A percentile compares a stretch with the other conserved stretches of the same genome.
Conservation (phyloP, 371 early-diverging fungal species). For the Syncephalastrum monosporum region DNA sequence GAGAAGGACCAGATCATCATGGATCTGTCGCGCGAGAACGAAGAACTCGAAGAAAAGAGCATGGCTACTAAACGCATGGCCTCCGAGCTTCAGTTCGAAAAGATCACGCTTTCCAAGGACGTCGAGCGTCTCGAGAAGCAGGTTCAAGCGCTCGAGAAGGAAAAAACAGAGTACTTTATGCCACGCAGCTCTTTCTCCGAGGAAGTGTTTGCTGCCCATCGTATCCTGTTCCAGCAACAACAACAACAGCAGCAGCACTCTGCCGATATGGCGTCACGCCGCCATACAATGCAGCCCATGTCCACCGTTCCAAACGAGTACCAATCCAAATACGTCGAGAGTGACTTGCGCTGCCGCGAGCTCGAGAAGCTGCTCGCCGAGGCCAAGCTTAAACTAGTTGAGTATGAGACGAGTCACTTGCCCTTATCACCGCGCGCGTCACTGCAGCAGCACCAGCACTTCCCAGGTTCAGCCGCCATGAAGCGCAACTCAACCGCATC, state of each 20-base stretch:
- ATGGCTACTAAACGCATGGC: slow-evolving; percentile 35
- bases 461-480: slow-evolving; percentile 24
- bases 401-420: slow-evolving; percentile 22
- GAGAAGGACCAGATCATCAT: slow-evolving; percentile 36
- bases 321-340: slow-evolving; percentile 43
- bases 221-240: slow-evolving; percentile 25
- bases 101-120: slow-evolving; percentile 28
- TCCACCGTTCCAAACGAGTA: slow-evolving; percentile 15
- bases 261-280: slow-evolving; percentile 1
- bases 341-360: slow-evolving; percentile 49
- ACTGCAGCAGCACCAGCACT: slow-evolving; percentile 20
- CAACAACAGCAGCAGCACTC: slow-evolving; percentile 2
- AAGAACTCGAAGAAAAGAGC: slow-evolving; percentile 21
- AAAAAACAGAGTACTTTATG: slow-evolving; percentile 41
- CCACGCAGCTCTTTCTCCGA: slow-evolving; percentile 45
- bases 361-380: slow-evolving; percentile 48
- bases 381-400: slow-evolving; percentile 41
- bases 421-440: slow-evolving; percentile 24
- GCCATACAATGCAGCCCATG: slow-evolving; percentile 11
- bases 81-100: slow-evolving; percentile 40
- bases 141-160: slow-evolving; percentile 36
- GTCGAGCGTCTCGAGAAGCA: slow-evolving; percentile 21
- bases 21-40: slow-evolving; percentile 21
- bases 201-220: slow-evolving; percentile 47
- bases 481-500: slow-evolving; percentile 33